Evolutionary conservation across 495 filamentous ascomycete genomes (phyloP).

Genomic region (Xylaria castorea): DNA sequence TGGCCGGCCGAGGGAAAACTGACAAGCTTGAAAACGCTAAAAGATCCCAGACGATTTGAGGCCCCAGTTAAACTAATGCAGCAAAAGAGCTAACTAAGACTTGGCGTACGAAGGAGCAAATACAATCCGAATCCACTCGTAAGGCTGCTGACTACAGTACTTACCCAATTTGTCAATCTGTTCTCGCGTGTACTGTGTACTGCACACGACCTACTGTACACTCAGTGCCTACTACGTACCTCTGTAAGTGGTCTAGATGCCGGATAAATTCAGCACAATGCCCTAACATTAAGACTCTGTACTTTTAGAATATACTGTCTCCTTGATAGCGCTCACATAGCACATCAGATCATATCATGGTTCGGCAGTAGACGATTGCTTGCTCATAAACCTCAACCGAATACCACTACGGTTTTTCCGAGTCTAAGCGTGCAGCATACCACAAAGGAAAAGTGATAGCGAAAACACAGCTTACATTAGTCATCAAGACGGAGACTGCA

Average conservation of each 20-base stretch:
- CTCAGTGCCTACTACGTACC: neutral
- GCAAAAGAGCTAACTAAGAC: conserved; percentile 10
- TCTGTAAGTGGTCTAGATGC: too few species aligned
- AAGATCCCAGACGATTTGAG: conserved; percentile 5
- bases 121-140: conserved; percentile 23
- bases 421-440: neutral
- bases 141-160: conserved; percentile 31
- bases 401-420: neutral
- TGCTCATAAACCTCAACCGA: neutral
- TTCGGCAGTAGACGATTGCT: neutral
- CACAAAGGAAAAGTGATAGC: neutral
- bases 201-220: conserved; percentile 1
- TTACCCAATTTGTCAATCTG: conserved; percentile 24
- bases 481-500: neutral
- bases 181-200: neutral
- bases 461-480: neutral
- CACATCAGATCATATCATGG: neutral
- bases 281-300: neutral
- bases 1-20: conserved; percentile 4
- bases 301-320: neutral
- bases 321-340: neutral
- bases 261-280: neutral
- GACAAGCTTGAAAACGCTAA: neutral
- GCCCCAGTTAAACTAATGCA: conserved; percentile 6
- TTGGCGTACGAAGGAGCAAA: conserved; percentile 22